Evolutionary conservation across 179 eudicot species (phyloP).

Genomic region (Beta corolliflora): DNA sequence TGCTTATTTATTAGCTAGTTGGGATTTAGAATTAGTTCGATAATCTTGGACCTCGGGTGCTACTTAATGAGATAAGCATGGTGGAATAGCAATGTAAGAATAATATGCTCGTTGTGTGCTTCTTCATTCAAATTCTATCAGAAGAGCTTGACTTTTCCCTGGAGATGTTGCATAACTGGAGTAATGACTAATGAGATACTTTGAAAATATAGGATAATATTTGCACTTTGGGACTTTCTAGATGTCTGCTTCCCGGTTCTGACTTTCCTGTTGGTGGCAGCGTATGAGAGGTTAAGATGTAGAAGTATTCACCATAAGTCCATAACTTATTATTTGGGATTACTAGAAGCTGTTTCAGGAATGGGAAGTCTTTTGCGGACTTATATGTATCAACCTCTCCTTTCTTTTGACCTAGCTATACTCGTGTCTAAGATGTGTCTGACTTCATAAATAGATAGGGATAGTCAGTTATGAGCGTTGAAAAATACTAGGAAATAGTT

Average conservation of each 20-base stretch:
- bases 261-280: too few species aligned
- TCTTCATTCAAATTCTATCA: neutral
- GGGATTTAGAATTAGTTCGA: neutral
- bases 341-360: neutral
- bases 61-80: too few species aligned
- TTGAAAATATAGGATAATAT: neutral
- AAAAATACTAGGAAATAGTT: neutral
- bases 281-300: too few species aligned
- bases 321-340: neutral
- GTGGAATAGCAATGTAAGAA: too few species aligned
- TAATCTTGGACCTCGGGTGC: neutral
- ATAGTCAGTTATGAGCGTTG: neutral
- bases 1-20: neutral
- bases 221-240: neutral
- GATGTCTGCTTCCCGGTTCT: neutral
- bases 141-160: neutral
- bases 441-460: neutral
- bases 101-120: neutral
- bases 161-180: neutral
- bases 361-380: neutral
- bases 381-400: neutral
- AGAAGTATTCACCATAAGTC: neutral
- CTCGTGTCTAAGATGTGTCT: neutral
- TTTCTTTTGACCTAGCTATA: neutral
- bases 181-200: neutral